Base-by-base conservation (phyloP, 768 basidiomycete species). In the Hydnum rufescens region DNA sequence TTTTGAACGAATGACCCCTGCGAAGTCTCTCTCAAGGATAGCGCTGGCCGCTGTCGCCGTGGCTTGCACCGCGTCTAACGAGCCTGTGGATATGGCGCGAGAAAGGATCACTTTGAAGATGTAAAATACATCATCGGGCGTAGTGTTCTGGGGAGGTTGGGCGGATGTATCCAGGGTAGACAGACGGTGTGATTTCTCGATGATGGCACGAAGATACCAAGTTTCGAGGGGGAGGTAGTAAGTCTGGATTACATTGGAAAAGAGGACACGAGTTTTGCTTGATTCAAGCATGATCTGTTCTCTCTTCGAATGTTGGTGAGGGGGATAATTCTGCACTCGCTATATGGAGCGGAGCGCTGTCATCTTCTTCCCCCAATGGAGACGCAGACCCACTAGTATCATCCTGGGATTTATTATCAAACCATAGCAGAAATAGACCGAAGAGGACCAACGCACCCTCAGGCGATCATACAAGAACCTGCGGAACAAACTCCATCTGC, bases 101-200 rank as follows among this genome's bases (percentile, higher is more conserved):
- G 75, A 70, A 3, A 90, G 70, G 2, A 92, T 80, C 4, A 78
- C 71, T 64, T 95, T 96, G 54, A 97, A 70, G 53, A 99, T 81
- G 66, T 95, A 99, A 67, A 97, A 99, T 1, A 82, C 83, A 58
- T 97, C 95, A 63, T 99, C 95, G 0, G 87, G 86, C 0, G 77
- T 78, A 0, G 85, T 88, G 0, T 82, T 84, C 1, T 71, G 75
- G 19, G 73, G 68, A 49, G 74, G 86, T 36, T 59, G 67, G 53
- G 80, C 74, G 1, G 78, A 72, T 4, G 71, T 61, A 60, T 96
- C 89, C 2, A 76, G 71, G 13, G 70, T 76, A 25, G 93, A 86
- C 42, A 95, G 70, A 25, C 80, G 77, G 60, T 93, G 89, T 1
- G 93, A 92, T 72, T 92, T 95, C 62, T 93, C 87, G 47, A 95